Conservation (phyloP, 2,329 filamentous ascomycete species). For the Scopulariopsis brevicaulis region DNA sequence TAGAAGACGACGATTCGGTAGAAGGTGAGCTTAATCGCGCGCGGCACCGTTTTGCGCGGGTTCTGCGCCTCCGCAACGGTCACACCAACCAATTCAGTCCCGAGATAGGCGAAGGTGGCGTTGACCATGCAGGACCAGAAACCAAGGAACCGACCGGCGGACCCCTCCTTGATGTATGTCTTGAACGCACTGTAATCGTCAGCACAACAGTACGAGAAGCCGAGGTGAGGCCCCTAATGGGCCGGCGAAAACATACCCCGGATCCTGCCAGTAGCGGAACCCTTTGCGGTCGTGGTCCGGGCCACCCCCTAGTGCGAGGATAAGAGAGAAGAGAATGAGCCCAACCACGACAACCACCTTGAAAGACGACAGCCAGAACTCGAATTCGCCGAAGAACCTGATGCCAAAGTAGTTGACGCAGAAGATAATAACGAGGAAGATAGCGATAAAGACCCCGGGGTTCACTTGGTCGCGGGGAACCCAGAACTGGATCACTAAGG, state of each 20-base stretch:
- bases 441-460: constrained; percentile 68
- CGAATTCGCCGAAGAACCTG: constrained; percentile 54
- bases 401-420: constrained; percentile 62
- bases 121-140: constrained; percentile 66
- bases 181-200: constrained; percentile 28
- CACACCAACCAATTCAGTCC: constrained; percentile 66
- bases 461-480: constrained; percentile 53
- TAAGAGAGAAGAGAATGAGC: constrained; percentile 52
- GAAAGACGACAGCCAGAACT: constrained; percentile 53
- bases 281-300: constrained; percentile 50
- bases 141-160: constrained; percentile 42
- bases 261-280: constrained; percentile 55
- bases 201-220: no score
- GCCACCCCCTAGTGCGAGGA: constrained; percentile 54
- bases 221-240: no score
- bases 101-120: constrained; percentile 69
- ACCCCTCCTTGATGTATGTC: constrained; percentile 28
- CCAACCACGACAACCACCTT: constrained; percentile 58
- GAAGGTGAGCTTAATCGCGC: constrained; percentile 70
- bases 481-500: constrained; percentile 74
- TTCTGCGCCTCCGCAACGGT: constrained; percentile 73
- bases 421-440: constrained; percentile 53
- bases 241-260: constrained; percentile 23
- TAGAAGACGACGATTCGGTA: constrained; percentile 78
- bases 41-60: constrained; percentile 64